Percentiles rank a stretch among this genome's conserved stretches.
phyloP scores from a whole-genome alignment of 768 basidiomycete genomes.

The Collybia mongolica region DNA sequence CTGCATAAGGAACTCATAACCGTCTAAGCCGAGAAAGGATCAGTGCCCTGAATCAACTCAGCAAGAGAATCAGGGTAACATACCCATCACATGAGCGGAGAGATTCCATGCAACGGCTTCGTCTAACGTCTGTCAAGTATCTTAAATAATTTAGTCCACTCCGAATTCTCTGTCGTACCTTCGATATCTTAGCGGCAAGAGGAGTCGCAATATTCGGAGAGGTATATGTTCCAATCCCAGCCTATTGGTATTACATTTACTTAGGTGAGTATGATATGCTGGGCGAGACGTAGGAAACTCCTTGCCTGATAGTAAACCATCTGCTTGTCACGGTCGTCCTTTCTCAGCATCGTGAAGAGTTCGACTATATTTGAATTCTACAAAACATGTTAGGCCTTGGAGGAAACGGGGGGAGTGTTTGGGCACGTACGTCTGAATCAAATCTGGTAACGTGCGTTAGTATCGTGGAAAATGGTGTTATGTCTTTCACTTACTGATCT shows the following conservation, averaged over 20 bases:
- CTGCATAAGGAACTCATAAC: constrained; percentile 59
- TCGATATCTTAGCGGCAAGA: constrained; percentile 14
- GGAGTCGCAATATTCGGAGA: constrained; percentile 42
- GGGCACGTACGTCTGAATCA: constrained; percentile 33
- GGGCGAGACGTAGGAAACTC: background rate
- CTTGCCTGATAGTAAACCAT: constrained; percentile 57
- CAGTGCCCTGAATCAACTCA: background rate
- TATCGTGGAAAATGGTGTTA: background rate
- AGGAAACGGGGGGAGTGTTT: background rate
- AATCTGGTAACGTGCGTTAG: constrained; percentile 21
- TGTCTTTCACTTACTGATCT: constrained; percentile 32
- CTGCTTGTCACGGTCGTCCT: constrained; percentile 46
- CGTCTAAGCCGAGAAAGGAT: constrained; percentile 28
- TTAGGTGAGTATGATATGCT: background rate
- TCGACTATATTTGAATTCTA: constrained; percentile 53
- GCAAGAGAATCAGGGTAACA: background rate
- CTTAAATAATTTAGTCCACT: background rate
- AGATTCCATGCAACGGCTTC: constrained; percentile 46
- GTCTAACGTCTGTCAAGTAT: constrained; percentile 32
- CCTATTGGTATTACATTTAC: constrained; percentile 21
- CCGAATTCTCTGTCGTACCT: background rate
- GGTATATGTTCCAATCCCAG: constrained; percentile 56
- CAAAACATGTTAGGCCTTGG: background rate
- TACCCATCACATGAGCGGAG: constrained; percentile 51
- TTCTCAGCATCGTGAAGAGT: constrained; percentile 49